These are phyloP conservation scores for Skeletonema menzelii DNA, from an alignment of 108 stramenopile genomes.

Conservation along the genomic window DNA sequence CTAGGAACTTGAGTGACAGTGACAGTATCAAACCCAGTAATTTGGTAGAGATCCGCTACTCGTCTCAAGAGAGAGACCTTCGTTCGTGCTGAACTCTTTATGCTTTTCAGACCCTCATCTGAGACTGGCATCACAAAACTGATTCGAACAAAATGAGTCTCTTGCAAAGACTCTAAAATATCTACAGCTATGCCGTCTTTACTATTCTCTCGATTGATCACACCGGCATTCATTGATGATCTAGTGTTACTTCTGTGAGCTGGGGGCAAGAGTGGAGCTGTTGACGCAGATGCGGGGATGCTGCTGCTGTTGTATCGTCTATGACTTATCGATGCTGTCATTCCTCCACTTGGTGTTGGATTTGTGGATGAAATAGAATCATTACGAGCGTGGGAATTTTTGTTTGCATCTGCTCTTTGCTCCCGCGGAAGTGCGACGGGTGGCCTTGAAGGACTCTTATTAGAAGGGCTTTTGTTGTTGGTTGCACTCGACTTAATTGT, in stretches of 20 bases:
- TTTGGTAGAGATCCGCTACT: conserved; percentile 82
- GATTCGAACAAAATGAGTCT: conserved; percentile 64
- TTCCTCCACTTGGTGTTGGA: not conserved
- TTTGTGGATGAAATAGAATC: not conserved
- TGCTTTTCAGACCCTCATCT: conserved; percentile 65
- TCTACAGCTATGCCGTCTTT: conserved; percentile 18
- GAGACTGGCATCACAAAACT: conserved; percentile 79
- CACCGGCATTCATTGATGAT: conserved; percentile 4
- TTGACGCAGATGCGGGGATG: not conserved
- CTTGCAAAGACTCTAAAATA: conserved; percentile 46
- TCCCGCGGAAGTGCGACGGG: not conserved
- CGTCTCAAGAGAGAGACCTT: conserved; percentile 79
- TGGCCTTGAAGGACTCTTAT: not conserved
- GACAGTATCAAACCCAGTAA: conserved; percentile 81
- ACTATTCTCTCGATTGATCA: not conserved
- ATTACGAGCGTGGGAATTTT: not conserved
- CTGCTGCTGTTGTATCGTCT: conserved; percentile 16
- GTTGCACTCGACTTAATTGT: not conserved
- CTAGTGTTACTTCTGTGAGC: conserved; percentile 5
- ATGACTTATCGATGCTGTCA: not conserved
- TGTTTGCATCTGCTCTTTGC: not conserved
- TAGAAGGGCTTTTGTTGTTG: not conserved
- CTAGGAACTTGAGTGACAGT: conserved; percentile 73
- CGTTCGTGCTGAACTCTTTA: conserved; percentile 77
- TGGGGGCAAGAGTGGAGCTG: conserved; percentile 6